phyloP scores from a whole-genome alignment of 805 yeast species.

The Suhomyces vadensis region DNA sequence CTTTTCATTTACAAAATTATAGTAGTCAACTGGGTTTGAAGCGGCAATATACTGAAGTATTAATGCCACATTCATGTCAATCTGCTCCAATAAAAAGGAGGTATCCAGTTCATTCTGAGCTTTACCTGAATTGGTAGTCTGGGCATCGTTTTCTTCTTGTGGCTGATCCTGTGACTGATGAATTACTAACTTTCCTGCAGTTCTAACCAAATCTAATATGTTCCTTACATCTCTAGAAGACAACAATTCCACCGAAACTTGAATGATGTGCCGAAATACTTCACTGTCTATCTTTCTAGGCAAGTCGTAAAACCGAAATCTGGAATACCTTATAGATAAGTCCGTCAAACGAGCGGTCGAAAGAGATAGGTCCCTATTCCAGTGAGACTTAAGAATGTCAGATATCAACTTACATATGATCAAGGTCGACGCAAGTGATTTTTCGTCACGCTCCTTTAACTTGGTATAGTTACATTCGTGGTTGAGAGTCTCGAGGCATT shows the following conservation, averaged over 20 bases:
- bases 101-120: background rate
- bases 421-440: constrained; percentile 32
- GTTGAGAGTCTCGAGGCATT: constrained; percentile 25
- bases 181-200: background rate
- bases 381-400: constrained; percentile 27
- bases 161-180: background rate
- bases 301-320: constrained; percentile 28
- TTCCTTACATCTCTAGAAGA: constrained; percentile 31
- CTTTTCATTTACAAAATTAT: constrained; percentile 24
- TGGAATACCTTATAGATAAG: constrained; percentile 21
- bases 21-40: constrained; percentile 37
- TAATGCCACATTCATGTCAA: constrained; percentile 34
- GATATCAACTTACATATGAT: constrained; percentile 33
- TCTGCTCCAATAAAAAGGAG: constrained; percentile 21
- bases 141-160: background rate
- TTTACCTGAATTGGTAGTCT: constrained; percentile 1
- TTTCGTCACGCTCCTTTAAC: constrained; percentile 31
- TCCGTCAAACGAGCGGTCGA: constrained; percentile 13
- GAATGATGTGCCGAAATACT: constrained; percentile 23
- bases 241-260: constrained; percentile 30
- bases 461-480: constrained; percentile 21
- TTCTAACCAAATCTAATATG: constrained; percentile 26
- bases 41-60: constrained; percentile 37
- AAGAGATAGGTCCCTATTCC: constrained; percentile 26
- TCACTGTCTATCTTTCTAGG: constrained; percentile 28